These are phyloP conservation scores for Schizosaccharomyces versatilis DNA, from an alignment of 1,139 yeast species.

Conservation along the genomic window DNA sequence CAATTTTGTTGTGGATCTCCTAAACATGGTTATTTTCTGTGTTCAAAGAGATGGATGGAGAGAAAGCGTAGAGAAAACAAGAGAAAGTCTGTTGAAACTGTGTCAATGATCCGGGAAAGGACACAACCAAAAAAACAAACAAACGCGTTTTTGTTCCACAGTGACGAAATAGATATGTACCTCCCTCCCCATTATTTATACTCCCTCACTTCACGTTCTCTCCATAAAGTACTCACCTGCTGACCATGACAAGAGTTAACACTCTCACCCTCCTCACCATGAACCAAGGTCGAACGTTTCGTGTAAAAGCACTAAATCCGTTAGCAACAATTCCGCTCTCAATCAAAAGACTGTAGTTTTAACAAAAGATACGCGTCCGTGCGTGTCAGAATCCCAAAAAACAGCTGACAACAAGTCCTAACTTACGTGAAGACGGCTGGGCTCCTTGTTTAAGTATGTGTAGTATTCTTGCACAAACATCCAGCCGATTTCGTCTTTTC, in stretches of 20 bases:
- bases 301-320: constrained; percentile 19
- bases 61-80: constrained; percentile 15
- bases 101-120: background rate
- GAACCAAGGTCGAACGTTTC: constrained; percentile 19
- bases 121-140: background rate
- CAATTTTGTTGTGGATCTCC: constrained; percentile 21
- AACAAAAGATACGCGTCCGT: background rate
- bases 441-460: constrained; percentile 19
- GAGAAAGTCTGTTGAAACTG: constrained; percentile 4
- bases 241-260: constrained; percentile 15
- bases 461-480: constrained; percentile 24
- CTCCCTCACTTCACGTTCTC: too few species aligned
- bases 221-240: constrained; percentile 10
- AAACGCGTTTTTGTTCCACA: too few species aligned
- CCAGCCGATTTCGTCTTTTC: constrained; percentile 21
- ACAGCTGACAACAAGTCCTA: background rate
- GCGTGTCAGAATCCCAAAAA: background rate
- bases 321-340: background rate
- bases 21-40: background rate
- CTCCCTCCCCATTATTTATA: too few species aligned
- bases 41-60: background rate
- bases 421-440: constrained; percentile 18
- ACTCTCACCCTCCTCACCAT: constrained; percentile 22
- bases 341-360: background rate
- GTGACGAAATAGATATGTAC: too few species aligned